Conservation (phyloP, 78 protist genomes). For the Pelomyxa schiedti region DNA sequence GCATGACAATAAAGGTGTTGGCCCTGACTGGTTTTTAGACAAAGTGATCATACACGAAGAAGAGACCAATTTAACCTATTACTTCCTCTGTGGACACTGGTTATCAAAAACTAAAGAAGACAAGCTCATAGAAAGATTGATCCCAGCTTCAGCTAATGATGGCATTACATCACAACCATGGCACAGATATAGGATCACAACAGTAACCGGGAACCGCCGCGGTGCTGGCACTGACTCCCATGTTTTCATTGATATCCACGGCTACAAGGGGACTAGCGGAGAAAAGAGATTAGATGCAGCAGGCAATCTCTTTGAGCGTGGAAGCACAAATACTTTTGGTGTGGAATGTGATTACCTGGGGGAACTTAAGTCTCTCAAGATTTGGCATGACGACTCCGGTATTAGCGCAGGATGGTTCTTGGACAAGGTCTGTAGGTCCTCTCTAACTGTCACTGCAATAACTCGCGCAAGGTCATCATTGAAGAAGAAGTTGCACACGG, state of each 20-base stretch:
- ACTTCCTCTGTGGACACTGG: background rate
- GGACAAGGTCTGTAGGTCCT: background rate
- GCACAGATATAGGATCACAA: background rate
- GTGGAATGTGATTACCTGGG: background rate
- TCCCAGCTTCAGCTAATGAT: background rate
- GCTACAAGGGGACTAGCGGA: background rate
- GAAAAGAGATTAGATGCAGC: too few species aligned
- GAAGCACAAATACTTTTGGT: background rate
- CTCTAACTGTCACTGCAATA: too few species aligned
- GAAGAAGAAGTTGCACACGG: background rate
- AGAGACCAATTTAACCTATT: background rate
- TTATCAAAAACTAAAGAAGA: background rate
- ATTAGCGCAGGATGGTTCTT: conserved; percentile 1
- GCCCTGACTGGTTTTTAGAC: too few species aligned
- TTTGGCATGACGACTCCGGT: too few species aligned
- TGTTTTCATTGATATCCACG: background rate
- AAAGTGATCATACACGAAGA: background rate
- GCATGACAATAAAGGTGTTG: background rate
- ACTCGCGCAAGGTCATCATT: too few species aligned
- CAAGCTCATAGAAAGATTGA: background rate
- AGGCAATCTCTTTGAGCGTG: too few species aligned
- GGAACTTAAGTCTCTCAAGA: too few species aligned
- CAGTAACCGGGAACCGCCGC: background rate
- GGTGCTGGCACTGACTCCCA: background rate
- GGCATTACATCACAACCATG: background rate